Conservation (phyloP, 129 eudicot genomes). For the Lonicera japonica region DNA sequence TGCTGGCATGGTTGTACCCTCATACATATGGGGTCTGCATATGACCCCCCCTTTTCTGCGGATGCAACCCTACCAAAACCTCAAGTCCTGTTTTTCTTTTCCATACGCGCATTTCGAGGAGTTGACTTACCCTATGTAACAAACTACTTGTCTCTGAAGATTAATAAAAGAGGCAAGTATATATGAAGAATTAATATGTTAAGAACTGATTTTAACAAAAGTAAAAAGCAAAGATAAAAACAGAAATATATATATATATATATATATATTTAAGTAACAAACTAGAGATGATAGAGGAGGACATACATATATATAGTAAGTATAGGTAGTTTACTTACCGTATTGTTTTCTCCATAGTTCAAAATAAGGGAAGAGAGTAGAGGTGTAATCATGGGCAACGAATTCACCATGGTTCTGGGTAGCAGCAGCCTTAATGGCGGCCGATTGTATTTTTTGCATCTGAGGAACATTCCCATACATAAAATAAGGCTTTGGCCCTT, state of each 20-base stretch:
- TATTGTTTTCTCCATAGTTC: conserved; percentile 85
- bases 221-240: background rate
- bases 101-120: too few relatives aligned
- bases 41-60: background rate
- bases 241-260: too few relatives aligned
- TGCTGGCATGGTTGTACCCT: background rate
- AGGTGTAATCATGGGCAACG: conserved; percentile 76
- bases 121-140: too few relatives aligned
- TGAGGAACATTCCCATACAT: conserved; percentile 62
- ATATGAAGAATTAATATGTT: too few relatives aligned
- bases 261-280: too few relatives aligned
- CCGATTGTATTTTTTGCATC: conserved; percentile 69
- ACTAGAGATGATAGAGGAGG: background rate
- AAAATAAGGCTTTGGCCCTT: conserved; percentile 71
- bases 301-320: background rate
- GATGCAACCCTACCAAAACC: background rate
- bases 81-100: background rate
- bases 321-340: conserved; percentile 46
- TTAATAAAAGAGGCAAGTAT: too few relatives aligned
- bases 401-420: conserved; percentile 22
- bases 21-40: background rate
- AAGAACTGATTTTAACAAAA: too few relatives aligned
- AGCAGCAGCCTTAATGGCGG: conserved; percentile 15
- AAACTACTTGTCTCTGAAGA: too few relatives aligned
- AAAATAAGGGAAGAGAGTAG: conserved; percentile 77